Evolutionary conservation across 495 filamentous ascomycete genomes (phyloP).

Genomic region (Daldinia decipiens): DNA sequence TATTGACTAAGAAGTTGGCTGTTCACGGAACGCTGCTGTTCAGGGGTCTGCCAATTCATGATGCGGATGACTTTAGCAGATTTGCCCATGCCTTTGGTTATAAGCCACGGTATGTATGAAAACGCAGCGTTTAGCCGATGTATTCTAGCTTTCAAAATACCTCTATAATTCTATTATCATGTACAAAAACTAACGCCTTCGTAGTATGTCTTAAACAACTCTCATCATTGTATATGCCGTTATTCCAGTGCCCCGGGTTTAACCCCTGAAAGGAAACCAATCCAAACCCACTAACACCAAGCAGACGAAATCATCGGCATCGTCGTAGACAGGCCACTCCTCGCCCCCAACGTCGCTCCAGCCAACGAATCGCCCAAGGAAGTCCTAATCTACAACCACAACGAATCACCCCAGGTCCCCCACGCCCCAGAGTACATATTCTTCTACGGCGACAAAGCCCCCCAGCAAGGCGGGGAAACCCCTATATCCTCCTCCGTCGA

Average conservation of each 20-base stretch:
- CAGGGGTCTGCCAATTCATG: constrained; percentile 48
- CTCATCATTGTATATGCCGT: neutral
- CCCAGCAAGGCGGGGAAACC: constrained; percentile 58
- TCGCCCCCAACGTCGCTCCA: constrained; percentile 64
- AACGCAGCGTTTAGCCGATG: neutral
- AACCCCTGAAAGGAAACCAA: neutral
- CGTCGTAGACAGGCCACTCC: constrained; percentile 59
- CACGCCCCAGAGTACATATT: constrained; percentile 65
- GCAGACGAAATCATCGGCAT: constrained; percentile 66
- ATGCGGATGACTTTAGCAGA: constrained; percentile 58
- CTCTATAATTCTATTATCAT: neutral
- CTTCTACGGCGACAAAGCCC: constrained; percentile 53
- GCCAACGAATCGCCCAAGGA: constrained; percentile 65
- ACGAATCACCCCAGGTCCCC: constrained; percentile 64
- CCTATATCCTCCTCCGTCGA: constrained; percentile 63
- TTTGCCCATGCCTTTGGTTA: constrained; percentile 66
- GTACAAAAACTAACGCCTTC: constrained; percentile 13
- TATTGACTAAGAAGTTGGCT: constrained; percentile 50
- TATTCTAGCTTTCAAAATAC: neutral
- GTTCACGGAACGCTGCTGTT: constrained; percentile 55
- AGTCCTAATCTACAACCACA: constrained; percentile 63
- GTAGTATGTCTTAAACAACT: constrained; percentile 18
- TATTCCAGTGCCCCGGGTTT: neutral
- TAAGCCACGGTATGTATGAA: constrained; percentile 50
- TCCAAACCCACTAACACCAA: constrained; percentile 9